Base-by-base conservation (phyloP, 495 filamentous ascomycete species). In the Podospora pseudoanserina region DNA sequence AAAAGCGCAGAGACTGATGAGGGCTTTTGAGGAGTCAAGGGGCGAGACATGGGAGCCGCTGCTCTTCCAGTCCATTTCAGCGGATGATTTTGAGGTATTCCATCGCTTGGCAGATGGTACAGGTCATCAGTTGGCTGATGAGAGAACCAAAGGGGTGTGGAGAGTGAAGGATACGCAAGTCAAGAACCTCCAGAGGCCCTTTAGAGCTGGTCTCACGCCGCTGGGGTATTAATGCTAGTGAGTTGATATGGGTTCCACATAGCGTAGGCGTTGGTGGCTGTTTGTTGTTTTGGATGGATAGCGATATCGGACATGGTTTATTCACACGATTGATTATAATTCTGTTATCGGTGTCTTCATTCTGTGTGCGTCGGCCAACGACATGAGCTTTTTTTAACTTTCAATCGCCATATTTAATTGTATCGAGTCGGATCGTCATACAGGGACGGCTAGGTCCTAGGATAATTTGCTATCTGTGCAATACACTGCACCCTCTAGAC, bases 41-140 rank as follows among this genome's bases (percentile, higher is more conserved):
- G 84, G 82, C 63, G 53, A 80, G 63, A 84, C 87, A 74, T 85
- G 84, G 74, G 87, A 91, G 71, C 81, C 89, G 27, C 85, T 91
- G 63, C 72, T 83, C 66, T 83, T 83, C 61, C 61, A 66, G 65
- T 68, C 58, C 2, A 18, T 58, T 3, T 58, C 27, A 3, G 68
- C 58, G 1, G 72, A 76, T 20, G 73, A 79, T 26, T 69, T 75
- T 34, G 60, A 60, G 2, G 70, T 74, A 3, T 77, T 76, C 54
- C 71, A 75, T 54, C 28, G 68, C 27, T 60, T 78, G 55, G 39
- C 71, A 9, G 71, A 74, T 58, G 72, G 70, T 6, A 60, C 66
- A 4, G 65, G 67, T 0, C 63, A 65, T 68, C 58, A 65, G 67
- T 67, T 79, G 54, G 57, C 67, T 7, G 57, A 70, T n/a, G 77